Percentiles rank a stretch among this genome's conserved stretches.
Evolutionary conservation across 352 stramenopile species (phyloP).

Genomic region (Pythium pectinolyticum): DNA sequence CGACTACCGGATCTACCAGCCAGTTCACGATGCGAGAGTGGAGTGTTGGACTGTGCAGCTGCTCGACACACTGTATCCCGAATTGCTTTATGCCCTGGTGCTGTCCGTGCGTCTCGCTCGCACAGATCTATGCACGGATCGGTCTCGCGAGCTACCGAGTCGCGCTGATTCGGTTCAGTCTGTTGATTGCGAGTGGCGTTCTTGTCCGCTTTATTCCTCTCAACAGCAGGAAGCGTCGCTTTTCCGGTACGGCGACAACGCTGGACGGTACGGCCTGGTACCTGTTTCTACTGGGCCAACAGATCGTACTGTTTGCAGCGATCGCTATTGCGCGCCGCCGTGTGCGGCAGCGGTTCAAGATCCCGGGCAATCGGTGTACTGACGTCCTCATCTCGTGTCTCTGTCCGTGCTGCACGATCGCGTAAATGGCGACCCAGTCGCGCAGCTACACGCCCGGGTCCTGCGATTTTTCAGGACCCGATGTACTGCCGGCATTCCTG

Average conservation of each 20-base stretch:
- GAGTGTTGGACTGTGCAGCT: neutral
- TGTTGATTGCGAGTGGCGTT: conserved; percentile 13
- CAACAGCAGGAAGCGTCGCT: no score
- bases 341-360: conserved; percentile 25
- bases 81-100: neutral
- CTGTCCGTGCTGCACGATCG: conserved; percentile 35
- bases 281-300: conserved; percentile 9
- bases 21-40: neutral
- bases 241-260: neutral
- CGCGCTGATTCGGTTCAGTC: neutral
- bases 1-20: no score
- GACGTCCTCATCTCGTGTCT: conserved; percentile 19
- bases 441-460: conserved; percentile 29
- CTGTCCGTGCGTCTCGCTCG: conserved; percentile 14
- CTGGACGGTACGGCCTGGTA: neutral
- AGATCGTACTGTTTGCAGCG: conserved; percentile 2
- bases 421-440: conserved; percentile 36
- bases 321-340: conserved; percentile 14
- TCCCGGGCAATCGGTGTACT: conserved; percentile 18
- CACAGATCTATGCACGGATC: conserved; percentile 24
- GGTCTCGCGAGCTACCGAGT: conserved; percentile 9
- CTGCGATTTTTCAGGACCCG: conserved; percentile 20
- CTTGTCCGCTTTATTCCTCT: conserved; percentile 21
- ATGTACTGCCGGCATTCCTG: conserved; percentile 28
- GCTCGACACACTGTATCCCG: conserved; percentile 1